These are phyloP conservation scores for Zangia roseola DNA, from an alignment of 768 basidiomycete species.

Conservation along the genomic window DNA sequence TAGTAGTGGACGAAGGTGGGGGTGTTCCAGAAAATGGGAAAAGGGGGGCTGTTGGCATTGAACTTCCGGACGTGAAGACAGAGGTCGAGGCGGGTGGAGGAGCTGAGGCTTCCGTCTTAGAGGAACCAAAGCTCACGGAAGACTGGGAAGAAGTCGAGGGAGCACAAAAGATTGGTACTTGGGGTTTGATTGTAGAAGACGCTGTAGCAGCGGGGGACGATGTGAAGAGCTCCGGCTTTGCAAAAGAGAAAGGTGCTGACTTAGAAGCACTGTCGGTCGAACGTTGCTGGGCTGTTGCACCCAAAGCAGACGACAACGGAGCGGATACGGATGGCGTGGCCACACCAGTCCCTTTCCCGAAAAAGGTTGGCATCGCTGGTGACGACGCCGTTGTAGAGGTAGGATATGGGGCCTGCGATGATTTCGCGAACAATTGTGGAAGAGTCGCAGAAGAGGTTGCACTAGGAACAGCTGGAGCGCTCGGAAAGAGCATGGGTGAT, in stretches of 20 bases:
- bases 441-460: constrained; percentile 6
- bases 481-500: constrained; percentile 14
- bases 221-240: constrained; percentile 20
- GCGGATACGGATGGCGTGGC: constrained; percentile 1
- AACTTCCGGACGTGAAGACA: constrained; percentile 1
- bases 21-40: constrained; percentile 23
- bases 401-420: constrained; percentile 7
- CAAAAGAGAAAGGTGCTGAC: constrained; percentile 9
- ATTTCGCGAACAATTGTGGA: constrained; percentile 17
- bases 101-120: constrained; percentile 7
- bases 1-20: constrained; percentile 2
- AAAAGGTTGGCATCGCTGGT: constrained; percentile 29
- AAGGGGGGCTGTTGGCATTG: constrained; percentile 14
- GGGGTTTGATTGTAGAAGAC: constrained; percentile 4
- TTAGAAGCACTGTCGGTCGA: constrained; percentile 11
- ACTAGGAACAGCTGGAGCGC: constrained; percentile 7
- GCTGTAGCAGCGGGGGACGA: constrained; percentile 14
- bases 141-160: constrained; percentile 2
- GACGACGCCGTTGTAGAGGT: constrained; percentile 2
- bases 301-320: constrained; percentile 4
- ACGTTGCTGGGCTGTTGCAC: constrained; percentile 8
- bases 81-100: neutral
- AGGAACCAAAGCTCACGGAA: constrained; percentile 6
- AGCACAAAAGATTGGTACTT: constrained; percentile 21
- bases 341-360: constrained; percentile 27